Percentiles rank a stretch among this genome's conserved stretches.
phyloP scores from a whole-genome alignment of 176 grass and related monocot genomes.

The Aegilops speltoides region DNA sequence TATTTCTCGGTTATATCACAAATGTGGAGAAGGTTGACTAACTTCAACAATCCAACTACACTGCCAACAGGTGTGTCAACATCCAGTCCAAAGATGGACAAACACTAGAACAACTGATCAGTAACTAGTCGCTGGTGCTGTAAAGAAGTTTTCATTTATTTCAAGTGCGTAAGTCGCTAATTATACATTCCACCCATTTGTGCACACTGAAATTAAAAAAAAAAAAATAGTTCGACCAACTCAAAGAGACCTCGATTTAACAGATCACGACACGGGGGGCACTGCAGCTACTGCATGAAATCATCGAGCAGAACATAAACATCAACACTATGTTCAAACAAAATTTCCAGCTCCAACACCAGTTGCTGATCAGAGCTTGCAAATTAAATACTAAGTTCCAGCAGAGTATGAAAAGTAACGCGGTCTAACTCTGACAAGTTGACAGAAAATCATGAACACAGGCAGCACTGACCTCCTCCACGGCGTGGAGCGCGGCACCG shows the following conservation, averaged over 20 bases:
- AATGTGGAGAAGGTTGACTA: not conserved
- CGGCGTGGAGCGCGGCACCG: slow-evolving; percentile 80
- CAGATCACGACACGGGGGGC: not conserved
- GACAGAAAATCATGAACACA: not conserved
- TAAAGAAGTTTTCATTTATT: not conserved
- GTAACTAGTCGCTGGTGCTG: not conserved
- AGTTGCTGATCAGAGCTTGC: not conserved
- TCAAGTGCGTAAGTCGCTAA: not conserved
- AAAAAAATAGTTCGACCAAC: not conserved
- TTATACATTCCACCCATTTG: not conserved
- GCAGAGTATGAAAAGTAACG: not conserved
- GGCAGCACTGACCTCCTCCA: slow-evolving; percentile 60
- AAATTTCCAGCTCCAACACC: not conserved
- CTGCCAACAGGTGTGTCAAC: not conserved
- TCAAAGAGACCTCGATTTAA: not conserved
- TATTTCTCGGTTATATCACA: not conserved
- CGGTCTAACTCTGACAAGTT: not conserved
- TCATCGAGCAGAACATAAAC: not conserved
- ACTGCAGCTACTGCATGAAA: not conserved
- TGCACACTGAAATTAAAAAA: not conserved
- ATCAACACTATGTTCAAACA: not conserved
- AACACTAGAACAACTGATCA: not conserved
- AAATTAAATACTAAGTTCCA: not conserved
- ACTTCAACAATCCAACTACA: not conserved
- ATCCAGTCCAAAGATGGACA: not conserved